phyloP scores from a whole-genome alignment of 176 grass and related monocot genomes.

The Ensete glaucum region DNA sequence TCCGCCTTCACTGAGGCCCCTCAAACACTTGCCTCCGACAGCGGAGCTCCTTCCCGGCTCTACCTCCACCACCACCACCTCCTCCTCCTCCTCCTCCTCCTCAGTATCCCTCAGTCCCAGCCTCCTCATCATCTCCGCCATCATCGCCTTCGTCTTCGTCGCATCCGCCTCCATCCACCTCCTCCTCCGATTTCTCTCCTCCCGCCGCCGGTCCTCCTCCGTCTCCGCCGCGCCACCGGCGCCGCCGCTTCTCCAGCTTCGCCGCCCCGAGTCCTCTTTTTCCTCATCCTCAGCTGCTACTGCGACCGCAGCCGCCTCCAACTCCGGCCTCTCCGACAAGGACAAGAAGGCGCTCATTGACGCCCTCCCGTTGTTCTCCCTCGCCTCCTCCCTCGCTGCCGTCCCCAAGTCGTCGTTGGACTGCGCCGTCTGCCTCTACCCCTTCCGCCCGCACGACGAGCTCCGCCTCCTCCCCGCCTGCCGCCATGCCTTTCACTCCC shows the following conservation, averaged over 20 bases:
- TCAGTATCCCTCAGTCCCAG: slow-evolving; percentile 35
- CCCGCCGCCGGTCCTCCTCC: background rate
- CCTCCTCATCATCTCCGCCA: slow-evolving; percentile 57
- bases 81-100: background rate
- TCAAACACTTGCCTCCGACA: background rate
- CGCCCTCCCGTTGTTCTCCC: slow-evolving; percentile 45
- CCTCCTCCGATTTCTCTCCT: slow-evolving; percentile 56
- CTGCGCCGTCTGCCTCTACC: slow-evolving; percentile 84
- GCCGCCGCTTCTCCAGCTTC: slow-evolving; percentile 1
- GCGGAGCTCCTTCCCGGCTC: background rate
- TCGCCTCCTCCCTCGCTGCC: slow-evolving; percentile 48
- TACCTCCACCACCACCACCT: background rate
- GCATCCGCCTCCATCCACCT: slow-evolving; percentile 70
- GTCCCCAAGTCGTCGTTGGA: slow-evolving; percentile 82
- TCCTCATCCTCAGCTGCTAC: background rate
- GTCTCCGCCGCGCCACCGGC: background rate
- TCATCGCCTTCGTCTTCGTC: slow-evolving; percentile 65
- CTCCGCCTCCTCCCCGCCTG: slow-evolving; percentile 85
- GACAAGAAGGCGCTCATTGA: slow-evolving; percentile 63
- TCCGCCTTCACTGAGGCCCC: background rate
- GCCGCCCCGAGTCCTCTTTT: slow-evolving; percentile 14
- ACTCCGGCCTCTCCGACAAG: slow-evolving; percentile 20
- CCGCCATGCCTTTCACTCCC: slow-evolving; percentile 78
- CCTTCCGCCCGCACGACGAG: slow-evolving; percentile 60
- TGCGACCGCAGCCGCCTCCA: background rate